Conservation (phyloP, 768 basidiomycete genomes). For the Mycena crocata region DNA sequence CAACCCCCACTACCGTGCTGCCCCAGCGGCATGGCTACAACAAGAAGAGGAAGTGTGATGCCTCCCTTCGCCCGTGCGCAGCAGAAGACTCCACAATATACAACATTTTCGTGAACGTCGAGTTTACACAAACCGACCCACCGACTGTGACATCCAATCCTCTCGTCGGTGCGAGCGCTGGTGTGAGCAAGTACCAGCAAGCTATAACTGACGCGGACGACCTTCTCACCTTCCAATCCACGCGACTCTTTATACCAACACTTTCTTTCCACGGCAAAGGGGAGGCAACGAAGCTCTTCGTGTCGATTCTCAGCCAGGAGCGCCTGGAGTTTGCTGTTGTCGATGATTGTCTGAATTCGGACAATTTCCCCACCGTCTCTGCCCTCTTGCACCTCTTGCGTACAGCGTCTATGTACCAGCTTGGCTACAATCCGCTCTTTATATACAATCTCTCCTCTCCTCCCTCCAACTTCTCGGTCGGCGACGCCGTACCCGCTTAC, state of each 20-base stretch:
- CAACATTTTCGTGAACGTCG: constrained; percentile 26
- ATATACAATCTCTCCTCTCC: constrained; percentile 21
- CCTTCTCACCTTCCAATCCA: constrained; percentile 23
- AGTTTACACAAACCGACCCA: constrained; percentile 25
- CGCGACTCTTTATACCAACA: constrained; percentile 28
- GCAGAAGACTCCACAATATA: constrained; percentile 3
- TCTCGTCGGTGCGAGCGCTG: constrained; percentile 18
- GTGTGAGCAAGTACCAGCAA: constrained; percentile 28
- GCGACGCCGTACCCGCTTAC: constrained; percentile 20
- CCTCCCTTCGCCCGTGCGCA: constrained; percentile 26
- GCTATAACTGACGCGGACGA: constrained; percentile 26
- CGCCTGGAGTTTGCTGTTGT: constrained; percentile 24
- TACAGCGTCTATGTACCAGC: constrained; percentile 20
- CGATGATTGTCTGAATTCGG: constrained; percentile 19
- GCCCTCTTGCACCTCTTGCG: constrained; percentile 28
- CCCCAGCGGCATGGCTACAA: constrained; percentile 20
- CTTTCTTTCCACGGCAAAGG: constrained; percentile 31
- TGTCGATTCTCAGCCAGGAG: constrained; percentile 25
- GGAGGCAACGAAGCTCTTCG: constrained; percentile 16
- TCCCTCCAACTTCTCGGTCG: constrained; percentile 10
- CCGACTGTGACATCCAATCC: constrained; percentile 20
- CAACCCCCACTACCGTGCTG: constrained; percentile 12
- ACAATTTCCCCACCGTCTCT: constrained; percentile 15
- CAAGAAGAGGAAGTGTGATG: constrained; percentile 20
- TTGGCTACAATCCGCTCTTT: constrained; percentile 30